Evolutionary conservation across 2,329 filamentous ascomycete species (phyloP).

Genomic region (Epichloe scottii): DNA sequence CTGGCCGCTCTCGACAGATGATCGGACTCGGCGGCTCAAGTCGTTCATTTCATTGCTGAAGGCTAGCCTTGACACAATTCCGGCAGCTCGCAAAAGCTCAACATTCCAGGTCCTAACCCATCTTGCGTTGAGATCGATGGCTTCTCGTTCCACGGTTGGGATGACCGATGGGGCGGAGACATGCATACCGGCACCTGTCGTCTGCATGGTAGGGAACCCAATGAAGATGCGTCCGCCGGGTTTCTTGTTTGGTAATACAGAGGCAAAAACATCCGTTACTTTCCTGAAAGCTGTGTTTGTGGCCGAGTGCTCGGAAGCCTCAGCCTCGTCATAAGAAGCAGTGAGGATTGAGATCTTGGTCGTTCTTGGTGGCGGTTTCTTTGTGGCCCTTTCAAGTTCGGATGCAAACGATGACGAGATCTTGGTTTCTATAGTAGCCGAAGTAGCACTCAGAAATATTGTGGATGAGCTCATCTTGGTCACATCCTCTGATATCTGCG

Average conservation of each 20-base stretch:
- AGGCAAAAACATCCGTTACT: slow-evolving; percentile 70
- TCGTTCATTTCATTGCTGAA: slow-evolving; percentile 80
- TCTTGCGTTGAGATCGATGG: slow-evolving; percentile 89
- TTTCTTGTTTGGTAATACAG: slow-evolving; percentile 77
- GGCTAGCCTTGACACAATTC: slow-evolving; percentile 78
- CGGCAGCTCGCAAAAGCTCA: slow-evolving; percentile 81
- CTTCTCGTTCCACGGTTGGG: slow-evolving; percentile 91
- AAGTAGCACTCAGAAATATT: slow-evolving; percentile 81
- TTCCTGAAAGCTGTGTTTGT: slow-evolving; percentile 35
- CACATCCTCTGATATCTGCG: slow-evolving; percentile 56
- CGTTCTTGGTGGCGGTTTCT: slow-evolving; percentile 84
- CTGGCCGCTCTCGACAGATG: slow-evolving; percentile 29
- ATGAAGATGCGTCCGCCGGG: slow-evolving; percentile 83
- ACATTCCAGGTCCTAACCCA: slow-evolving; percentile 94
- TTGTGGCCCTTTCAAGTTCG: slow-evolving; percentile 89
- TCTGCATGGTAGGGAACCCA: slow-evolving; percentile 94
- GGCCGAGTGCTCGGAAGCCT: slow-evolving; percentile 46
- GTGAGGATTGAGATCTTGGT: slow-evolving; percentile 82
- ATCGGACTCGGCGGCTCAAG: slow-evolving; percentile 49
- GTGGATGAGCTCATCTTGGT: slow-evolving; percentile 58
- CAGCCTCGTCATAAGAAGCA: slow-evolving; percentile 74
- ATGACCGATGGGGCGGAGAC: slow-evolving; percentile 94
- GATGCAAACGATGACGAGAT: slow-evolving; percentile 60
- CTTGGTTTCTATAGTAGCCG: slow-evolving; percentile 67
- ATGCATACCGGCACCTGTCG: slow-evolving; percentile 85